A percentile compares a stretch with the other conserved stretches of the same genome.
phyloP scores from a whole-genome alignment of 371 early-diverging fungal genomes.

The Haplosporangium sp. region DNA sequence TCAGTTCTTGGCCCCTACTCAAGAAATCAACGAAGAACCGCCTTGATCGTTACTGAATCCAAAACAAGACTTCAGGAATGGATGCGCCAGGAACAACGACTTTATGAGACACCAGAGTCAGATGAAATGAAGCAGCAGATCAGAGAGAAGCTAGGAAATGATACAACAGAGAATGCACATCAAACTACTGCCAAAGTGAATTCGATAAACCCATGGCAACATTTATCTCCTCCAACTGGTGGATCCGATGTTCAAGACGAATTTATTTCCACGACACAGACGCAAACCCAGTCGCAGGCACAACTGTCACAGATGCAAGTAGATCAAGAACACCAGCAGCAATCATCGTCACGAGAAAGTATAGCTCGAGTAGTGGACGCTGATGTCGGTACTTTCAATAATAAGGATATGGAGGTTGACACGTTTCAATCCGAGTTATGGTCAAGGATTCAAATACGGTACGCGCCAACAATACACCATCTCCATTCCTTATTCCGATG shows the following conservation, averaged over 20 bases:
- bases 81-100: slow-evolving; percentile 19
- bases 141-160: background rate
- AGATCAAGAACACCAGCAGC: background rate
- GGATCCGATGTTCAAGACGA: slow-evolving; percentile 6
- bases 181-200: too few species aligned
- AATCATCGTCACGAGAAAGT: too few species aligned
- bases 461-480: slow-evolving; percentile 34
- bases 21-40: background rate
- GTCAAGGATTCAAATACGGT: slow-evolving; percentile 42
- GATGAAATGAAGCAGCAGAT: background rate
- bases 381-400: background rate
- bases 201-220: slow-evolving; percentile 18
- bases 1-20: background rate
- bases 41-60: slow-evolving; percentile 28
- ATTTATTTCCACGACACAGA: slow-evolving; percentile 23
- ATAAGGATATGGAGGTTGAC: background rate
- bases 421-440: slow-evolving; percentile 24
- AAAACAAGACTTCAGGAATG: background rate
- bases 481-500: slow-evolving; percentile 37
- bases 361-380: background rate
- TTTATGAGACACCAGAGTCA: background rate
- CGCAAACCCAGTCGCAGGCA: slow-evolving; percentile 12
- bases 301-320: slow-evolving; percentile 10
- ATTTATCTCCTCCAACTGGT: slow-evolving; percentile 14
- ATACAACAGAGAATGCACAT: background rate